Base-by-base conservation (phyloP, 2,329 filamentous ascomycete genomes). In the Reticulascus tulasneorum region DNA sequence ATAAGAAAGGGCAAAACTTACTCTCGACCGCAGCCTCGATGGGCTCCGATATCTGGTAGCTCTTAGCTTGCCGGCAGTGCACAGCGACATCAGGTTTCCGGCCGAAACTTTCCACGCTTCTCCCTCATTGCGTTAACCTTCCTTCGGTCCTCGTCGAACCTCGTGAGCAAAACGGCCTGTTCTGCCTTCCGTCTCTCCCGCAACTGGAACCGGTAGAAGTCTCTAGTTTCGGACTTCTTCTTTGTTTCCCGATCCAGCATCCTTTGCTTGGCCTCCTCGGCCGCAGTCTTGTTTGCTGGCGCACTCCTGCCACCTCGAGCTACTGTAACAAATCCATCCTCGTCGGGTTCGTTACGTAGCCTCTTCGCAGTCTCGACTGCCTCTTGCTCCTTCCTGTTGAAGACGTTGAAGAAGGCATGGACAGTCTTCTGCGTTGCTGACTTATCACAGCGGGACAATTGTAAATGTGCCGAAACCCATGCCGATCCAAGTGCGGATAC, bases 311-410 rank as follows among this genome's bases (percentile, higher is more conserved):
- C 85, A 18, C 89, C 89, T 36, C 86, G 76, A 2, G 82, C 85
- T 17, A 98, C 93, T 4, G 90, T 97, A 31, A 97, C 76, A 58
- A 98, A 98, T 3, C 93, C 93, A 59, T 98, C 93, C 54, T 88
- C 90, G 59, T 98, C 93, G 1, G 91, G 88, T 52, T 88, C 82
- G 48, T 84, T 83, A 42, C 86, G 79, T 43, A 83, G 67, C 37
- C 75, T 67, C 63, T 77, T 80, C 55, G 64, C 84, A 55, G 69
- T 73, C 64, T 67, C 81, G 47, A 54, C 73, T 49, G 69, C 82
- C 61, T 70, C 82, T 63, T 60, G 79, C 70, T 75, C 85, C 64
- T 70, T 86, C 65, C 55, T 76, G 65, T 72, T 84, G 66, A 89
- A 97, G n/a, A 80, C 71, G 16, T 77, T 75, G 73, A 97, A 94